Conservation (phyloP, 2,329 filamentous ascomycete genomes). For the Clonostachys chloroleuca region DNA sequence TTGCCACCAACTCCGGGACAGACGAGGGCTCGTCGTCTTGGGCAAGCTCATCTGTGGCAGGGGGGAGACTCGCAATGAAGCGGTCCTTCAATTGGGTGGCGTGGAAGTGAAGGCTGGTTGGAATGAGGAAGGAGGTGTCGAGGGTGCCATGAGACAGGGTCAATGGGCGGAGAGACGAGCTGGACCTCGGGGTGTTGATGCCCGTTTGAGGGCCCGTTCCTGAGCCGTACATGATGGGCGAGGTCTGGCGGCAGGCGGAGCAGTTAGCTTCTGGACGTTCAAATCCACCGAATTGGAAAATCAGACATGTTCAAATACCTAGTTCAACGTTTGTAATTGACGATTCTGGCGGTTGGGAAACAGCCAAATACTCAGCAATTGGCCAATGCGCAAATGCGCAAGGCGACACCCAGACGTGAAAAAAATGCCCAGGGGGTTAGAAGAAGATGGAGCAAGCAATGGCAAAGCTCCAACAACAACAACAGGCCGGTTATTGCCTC, state of each 20-base stretch:
- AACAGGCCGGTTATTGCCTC: not conserved
- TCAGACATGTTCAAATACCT: no score
- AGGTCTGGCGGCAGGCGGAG: not conserved
- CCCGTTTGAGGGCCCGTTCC: slow-evolving; percentile 85
- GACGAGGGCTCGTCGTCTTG: slow-evolving; percentile 99
- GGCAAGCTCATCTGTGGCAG: slow-evolving; percentile 92
- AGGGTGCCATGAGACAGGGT: slow-evolving; percentile 90
- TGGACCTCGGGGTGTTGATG: slow-evolving; percentile 93
- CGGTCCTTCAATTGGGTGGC: slow-evolving; percentile 90
- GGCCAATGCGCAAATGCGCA: slow-evolving; percentile 2
- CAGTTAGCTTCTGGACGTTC: not conserved
- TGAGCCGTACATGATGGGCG: slow-evolving; percentile 72
- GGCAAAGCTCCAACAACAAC: not conserved
- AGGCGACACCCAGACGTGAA: not conserved
- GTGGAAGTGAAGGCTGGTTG: slow-evolving; percentile 93
- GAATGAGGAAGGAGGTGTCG: slow-evolving; percentile 93
- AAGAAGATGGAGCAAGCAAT: slow-evolving; percentile 3
- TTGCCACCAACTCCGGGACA: slow-evolving; percentile 82
- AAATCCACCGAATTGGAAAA: no score
- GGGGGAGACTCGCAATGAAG: slow-evolving; percentile 80
- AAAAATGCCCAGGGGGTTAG: slow-evolving; percentile 1
- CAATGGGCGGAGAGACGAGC: slow-evolving; percentile 85
- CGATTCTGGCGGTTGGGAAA: no score
- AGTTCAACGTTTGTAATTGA: no score
- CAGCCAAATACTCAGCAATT: not conserved